Evolutionary conservation across 768 basidiomycete genomes (phyloP), one percentile per base, ranked within the genome.

Genomic region (Mycena maculata): DNA sequence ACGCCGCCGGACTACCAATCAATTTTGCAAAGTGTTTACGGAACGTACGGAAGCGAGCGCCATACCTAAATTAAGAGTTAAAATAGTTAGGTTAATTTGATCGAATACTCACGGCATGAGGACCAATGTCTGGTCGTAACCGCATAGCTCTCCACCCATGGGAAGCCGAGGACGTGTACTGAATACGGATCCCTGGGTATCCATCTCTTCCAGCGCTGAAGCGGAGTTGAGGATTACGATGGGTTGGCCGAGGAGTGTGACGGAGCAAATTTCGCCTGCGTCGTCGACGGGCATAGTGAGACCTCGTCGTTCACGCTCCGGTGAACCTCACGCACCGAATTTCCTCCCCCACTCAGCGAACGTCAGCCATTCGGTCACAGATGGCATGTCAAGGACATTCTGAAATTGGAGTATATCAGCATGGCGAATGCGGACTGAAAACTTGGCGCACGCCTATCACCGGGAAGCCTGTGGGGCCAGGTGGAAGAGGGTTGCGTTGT

Each of bases 341-440:
- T 83, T 83, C n/a, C 76, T 76, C 3, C 86, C 83, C 84, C 87
- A 84, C 45, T 87, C 81, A 7, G 85, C 76, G 65, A 82, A 87
- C 1, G 79, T 82, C 25, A 84, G 68, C 86, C 86, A 88, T 33
- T 81, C 81, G 44, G 81, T 78, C 28, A 76, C 68, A 0, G 73
- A 67, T 0, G 87, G 84, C 79, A 87, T 81, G 57, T 85, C 81
- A 22, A 80, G 72, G 15, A 85, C 75, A 77, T 85, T 88, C 85
- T 86, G 48, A 11, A 25, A 13, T 41, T 38, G 18, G 33, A 13
- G 44, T 30, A 33, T 28, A 57, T 50, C 45, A 65, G 54, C 36
- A 42, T 31, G 41, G 23, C 28, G 49, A 33, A 15, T 38, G 41
- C 61, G 65, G 52, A 20, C 20, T 13, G 57, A 58, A 25, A 45